phyloP scores from a whole-genome alignment of 495 filamentous ascomycete genomes.

The Amniculicola lignicola region DNA sequence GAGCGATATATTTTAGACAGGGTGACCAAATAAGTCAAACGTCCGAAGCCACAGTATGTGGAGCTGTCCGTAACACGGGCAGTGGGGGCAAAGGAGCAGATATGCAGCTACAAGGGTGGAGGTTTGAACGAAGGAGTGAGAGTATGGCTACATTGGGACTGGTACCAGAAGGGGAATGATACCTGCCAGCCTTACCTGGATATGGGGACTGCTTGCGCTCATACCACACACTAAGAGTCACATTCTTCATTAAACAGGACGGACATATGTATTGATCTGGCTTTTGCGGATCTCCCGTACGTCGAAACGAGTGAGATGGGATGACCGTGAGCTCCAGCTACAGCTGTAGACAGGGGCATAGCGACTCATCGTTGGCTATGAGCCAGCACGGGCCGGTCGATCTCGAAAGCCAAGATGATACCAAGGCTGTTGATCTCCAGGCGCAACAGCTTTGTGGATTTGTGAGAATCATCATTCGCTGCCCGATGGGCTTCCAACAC shows the following conservation, averaged over 20 bases:
- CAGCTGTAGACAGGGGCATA: slow-evolving; percentile 7
- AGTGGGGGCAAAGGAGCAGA: not conserved
- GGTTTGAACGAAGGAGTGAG: not conserved
- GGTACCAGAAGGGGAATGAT: not conserved
- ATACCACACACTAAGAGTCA: not conserved
- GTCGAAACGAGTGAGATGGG: slow-evolving; percentile 21
- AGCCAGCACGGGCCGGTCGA: not conserved
- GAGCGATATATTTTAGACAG: slow-evolving; percentile 1
- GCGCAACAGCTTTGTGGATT: not conserved
- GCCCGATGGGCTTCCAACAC: not conserved
- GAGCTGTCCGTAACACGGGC: not conserved
- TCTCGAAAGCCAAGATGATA: slow-evolving; percentile 1
- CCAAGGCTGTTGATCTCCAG: not conserved
- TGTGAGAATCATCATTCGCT: not conserved
- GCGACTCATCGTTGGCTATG: slow-evolving; percentile 5
- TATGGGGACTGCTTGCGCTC: not conserved
- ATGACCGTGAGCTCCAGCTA: too few relatives aligned
- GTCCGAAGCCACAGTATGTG: slow-evolving; percentile 15
- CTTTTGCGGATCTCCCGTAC: slow-evolving; percentile 11
- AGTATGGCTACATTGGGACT: too few relatives aligned
- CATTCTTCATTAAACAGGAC: not conserved
- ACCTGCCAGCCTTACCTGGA: not conserved
- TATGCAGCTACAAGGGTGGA: not conserved
- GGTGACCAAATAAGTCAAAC: slow-evolving; percentile 13
- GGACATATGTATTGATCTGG: not conserved